A percentile compares a stretch with the other conserved stretches of the same genome.
Conservation (phyloP, 805 yeast species). For the Candida xyloterini region DNA sequence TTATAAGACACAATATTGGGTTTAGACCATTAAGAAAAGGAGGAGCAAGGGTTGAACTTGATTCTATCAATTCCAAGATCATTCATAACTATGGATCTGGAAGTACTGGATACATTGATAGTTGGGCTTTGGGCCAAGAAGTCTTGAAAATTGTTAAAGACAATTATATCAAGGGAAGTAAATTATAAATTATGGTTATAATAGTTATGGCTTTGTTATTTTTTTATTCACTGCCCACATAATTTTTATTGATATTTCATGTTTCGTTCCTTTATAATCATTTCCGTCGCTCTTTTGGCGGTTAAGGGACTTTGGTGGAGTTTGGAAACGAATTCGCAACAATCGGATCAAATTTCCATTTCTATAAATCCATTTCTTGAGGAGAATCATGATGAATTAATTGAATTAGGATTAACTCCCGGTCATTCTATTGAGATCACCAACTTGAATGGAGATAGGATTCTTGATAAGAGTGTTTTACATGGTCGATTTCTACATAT, state of each 20-base stretch:
- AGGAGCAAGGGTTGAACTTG: conserved; percentile 48
- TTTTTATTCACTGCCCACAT: background rate
- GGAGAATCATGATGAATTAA: conserved; percentile 30
- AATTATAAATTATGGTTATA: too few species aligned
- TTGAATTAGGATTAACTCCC: conserved; percentile 39
- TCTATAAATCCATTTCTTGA: conserved; percentile 8
- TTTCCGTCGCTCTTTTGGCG: conserved; percentile 2
- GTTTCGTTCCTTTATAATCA: conserved; percentile 5
- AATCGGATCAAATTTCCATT: too few species aligned
- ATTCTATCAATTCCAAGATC: conserved; percentile 24
- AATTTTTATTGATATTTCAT: background rate
- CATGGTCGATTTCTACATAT: conserved; percentile 84
- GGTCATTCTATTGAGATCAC: conserved; percentile 35
- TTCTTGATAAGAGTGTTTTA: conserved; percentile 27
- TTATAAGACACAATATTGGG: conserved; percentile 57
- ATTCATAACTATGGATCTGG: conserved; percentile 71
- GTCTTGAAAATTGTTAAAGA: conserved; percentile 31
- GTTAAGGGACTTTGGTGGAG: background rate
- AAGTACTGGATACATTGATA: conserved; percentile 65
- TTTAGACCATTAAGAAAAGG: conserved; percentile 63
- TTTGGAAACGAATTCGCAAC: background rate
- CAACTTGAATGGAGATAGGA: conserved; percentile 16
- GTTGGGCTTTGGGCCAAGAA: conserved; percentile 56
- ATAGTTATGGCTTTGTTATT: too few species aligned
- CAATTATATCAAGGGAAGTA: background rate